Percentiles rank a stretch among this genome's conserved stretches.
Conservation (phyloP, 1,139 yeast species). For the Yamadazyma spencermartinsiae region DNA sequence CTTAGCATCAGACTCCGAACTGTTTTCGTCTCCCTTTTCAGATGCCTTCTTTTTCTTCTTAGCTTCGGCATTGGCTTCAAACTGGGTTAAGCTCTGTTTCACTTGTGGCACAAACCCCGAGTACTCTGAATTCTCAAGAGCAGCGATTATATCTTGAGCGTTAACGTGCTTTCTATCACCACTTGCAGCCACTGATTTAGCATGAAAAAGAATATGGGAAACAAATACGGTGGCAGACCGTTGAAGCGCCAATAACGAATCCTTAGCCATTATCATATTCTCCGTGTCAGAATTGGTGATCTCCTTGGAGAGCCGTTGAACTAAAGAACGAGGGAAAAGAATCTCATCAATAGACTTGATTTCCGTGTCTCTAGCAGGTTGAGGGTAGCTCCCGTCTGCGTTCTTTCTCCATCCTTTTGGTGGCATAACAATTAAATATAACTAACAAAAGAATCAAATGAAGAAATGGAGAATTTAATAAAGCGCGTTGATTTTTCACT, state of each 20-base stretch:
- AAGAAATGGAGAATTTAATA: background rate
- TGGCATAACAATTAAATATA: constrained; percentile 49
- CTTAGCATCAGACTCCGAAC: constrained; percentile 8
- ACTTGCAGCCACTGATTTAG: constrained; percentile 53
- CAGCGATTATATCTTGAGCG: constrained; percentile 63
- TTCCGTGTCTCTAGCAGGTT: constrained; percentile 54
- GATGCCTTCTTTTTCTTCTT: constrained; percentile 38
- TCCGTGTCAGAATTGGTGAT: constrained; percentile 31
- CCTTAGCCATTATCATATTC: constrained; percentile 56
- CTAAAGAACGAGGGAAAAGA: constrained; percentile 64
- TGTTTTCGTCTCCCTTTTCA: constrained; percentile 6
- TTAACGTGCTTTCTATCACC: constrained; percentile 60
- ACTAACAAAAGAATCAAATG: background rate
- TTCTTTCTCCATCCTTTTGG: constrained; percentile 84
- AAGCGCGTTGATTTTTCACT: constrained; percentile 2
- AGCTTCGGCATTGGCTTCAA: constrained; percentile 36
- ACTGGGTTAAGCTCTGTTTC: constrained; percentile 49
- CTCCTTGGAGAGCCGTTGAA: constrained; percentile 56
- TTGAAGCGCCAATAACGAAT: constrained; percentile 65
- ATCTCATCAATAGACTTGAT: constrained; percentile 66
- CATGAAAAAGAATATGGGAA: constrained; percentile 63
- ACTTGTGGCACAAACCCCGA: constrained; percentile 55
- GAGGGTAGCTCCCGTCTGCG: constrained; percentile 64
- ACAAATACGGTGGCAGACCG: constrained; percentile 75
- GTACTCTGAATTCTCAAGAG: constrained; percentile 58